Conservation (phyloP, 495 filamentous ascomycete species). For the Daldinia concentrica region DNA sequence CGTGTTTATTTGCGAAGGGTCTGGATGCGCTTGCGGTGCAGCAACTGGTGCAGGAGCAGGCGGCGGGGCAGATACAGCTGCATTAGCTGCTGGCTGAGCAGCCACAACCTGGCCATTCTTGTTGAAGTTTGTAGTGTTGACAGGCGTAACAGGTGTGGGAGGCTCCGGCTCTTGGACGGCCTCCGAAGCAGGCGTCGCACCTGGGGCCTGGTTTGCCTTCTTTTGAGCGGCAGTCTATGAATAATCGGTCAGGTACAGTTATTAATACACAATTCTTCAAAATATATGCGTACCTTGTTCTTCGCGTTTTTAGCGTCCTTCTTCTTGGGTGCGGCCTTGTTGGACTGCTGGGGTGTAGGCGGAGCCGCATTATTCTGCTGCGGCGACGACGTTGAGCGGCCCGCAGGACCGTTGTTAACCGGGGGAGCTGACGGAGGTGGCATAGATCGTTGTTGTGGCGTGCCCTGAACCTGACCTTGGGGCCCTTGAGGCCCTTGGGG, state of each 20-base stretch:
- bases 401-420: slow-evolving; percentile 56
- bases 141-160: slow-evolving; percentile 88
- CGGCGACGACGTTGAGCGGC: slow-evolving; percentile 80
- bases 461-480: slow-evolving; percentile 71
- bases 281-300: slow-evolving; percentile 75
- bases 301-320: slow-evolving; percentile 75
- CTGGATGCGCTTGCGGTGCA: slow-evolving; percentile 57
- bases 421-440: slow-evolving; percentile 87
- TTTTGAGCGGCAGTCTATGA: slow-evolving; percentile 72
- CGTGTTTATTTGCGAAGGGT: slow-evolving; percentile 48
- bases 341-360: slow-evolving; percentile 82
- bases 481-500: slow-evolving; percentile 65
- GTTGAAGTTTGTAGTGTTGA: slow-evolving; percentile 70
- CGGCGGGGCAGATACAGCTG: slow-evolving; percentile 53
- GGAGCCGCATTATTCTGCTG: slow-evolving; percentile 78
- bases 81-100: slow-evolving; percentile 56
- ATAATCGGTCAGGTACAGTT: slow-evolving; percentile 46
- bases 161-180: slow-evolving; percentile 74
- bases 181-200: slow-evolving; percentile 81
- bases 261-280: not conserved
- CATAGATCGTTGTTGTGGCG: slow-evolving; percentile 83
- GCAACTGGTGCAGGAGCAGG: slow-evolving; percentile 60
- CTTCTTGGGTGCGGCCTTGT: slow-evolving; percentile 87
- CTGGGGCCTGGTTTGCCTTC: slow-evolving; percentile 67
- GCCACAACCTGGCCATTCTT: slow-evolving; percentile 63